A percentile compares a stretch with the other conserved stretches of the same genome.
Evolutionary conservation across 148 eudicot genomes (phyloP).

Genomic region (Rhododendron ovatum): DNA sequence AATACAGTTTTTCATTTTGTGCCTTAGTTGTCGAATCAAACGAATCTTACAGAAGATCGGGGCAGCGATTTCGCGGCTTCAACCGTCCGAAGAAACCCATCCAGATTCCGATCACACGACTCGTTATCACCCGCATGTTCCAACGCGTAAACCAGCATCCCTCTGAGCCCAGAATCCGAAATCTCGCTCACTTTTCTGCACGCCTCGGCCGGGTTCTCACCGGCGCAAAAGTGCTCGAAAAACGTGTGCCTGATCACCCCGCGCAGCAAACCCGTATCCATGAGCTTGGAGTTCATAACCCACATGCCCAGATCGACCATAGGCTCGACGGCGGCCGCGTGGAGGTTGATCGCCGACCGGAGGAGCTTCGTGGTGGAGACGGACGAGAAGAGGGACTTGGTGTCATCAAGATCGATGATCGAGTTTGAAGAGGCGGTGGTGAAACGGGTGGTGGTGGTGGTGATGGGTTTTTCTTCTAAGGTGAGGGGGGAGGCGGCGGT

Average conservation of each 20-base stretch:
- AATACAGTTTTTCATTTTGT: too few relatives aligned
- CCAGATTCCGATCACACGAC: constrained; percentile 51
- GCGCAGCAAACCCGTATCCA: constrained; percentile 25
- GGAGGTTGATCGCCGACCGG: constrained; percentile 37
- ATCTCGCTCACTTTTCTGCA: constrained; percentile 33
- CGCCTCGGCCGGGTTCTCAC: constrained; percentile 43
- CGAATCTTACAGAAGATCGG: constrained; percentile 48
- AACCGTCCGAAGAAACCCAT: constrained; percentile 43
- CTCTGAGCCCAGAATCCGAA: constrained; percentile 47
- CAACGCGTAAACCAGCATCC: constrained; percentile 64
- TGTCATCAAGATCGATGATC: constrained; percentile 37
- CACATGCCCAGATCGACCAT: constrained; percentile 62
- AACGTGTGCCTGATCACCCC: constrained; percentile 40
- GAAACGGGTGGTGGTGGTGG: not conserved
- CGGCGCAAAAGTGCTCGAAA: constrained; percentile 83
- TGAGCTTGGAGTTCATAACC: constrained; percentile 60
- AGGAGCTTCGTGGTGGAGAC: constrained; percentile 47
- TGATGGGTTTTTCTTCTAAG: constrained; percentile 26
- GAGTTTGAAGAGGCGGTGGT: not conserved
- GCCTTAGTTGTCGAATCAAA: too few relatives aligned
- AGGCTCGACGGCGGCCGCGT: constrained; percentile 39
- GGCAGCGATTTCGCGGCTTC: constrained; percentile 48
- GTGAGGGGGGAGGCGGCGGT: constrained; percentile 13
- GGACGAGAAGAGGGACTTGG: constrained; percentile 35
- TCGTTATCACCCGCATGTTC: constrained; percentile 69